Evolutionary conservation across 1,284 basidiomycete species (phyloP).

Genomic region (Cutaneotrichosporon arboriforme): DNA sequence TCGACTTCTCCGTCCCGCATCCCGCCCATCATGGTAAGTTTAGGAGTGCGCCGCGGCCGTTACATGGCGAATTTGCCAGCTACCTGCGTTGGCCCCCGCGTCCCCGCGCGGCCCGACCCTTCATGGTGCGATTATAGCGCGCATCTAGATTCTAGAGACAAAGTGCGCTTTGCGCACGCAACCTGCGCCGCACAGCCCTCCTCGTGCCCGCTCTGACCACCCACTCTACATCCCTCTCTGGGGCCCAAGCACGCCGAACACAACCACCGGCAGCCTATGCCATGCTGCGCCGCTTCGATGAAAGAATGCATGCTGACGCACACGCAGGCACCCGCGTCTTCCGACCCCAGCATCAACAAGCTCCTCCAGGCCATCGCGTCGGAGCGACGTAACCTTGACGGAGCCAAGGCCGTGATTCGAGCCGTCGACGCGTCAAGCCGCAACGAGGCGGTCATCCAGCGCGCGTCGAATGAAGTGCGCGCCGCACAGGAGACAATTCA

Average conservation of each 20-base stretch:
- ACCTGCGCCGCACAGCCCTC: too few species aligned
- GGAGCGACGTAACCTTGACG: slow-evolving; percentile 46
- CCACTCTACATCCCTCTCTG: too few species aligned
- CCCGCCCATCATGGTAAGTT: neutral
- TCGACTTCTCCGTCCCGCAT: neutral
- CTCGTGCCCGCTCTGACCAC: neutral
- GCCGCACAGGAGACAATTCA: slow-evolving; percentile 44
- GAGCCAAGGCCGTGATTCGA: slow-evolving; percentile 47
- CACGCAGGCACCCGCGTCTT: slow-evolving; percentile 8
- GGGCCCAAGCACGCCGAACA: too few species aligned
- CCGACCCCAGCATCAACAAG: slow-evolving; percentile 33
- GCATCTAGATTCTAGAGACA: too few species aligned
- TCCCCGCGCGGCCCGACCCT: too few species aligned
- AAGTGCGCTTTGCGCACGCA: neutral
- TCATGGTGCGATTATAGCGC: too few species aligned
- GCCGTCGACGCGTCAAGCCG: slow-evolving; percentile 46
- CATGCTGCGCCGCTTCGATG: too few species aligned
- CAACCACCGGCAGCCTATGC: too few species aligned
- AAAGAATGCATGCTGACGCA: slow-evolving; percentile 3
- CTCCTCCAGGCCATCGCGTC: slow-evolving; percentile 43
- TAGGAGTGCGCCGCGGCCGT: neutral
- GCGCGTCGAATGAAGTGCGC: slow-evolving; percentile 48
- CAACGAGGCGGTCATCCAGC: slow-evolving; percentile 48
- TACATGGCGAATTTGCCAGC: too few species aligned
- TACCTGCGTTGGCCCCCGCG: too few species aligned